Evolutionary conservation across 2,329 filamentous ascomycete genomes (phyloP).

Genomic region (Dothiorella sarmentorum): DNA sequence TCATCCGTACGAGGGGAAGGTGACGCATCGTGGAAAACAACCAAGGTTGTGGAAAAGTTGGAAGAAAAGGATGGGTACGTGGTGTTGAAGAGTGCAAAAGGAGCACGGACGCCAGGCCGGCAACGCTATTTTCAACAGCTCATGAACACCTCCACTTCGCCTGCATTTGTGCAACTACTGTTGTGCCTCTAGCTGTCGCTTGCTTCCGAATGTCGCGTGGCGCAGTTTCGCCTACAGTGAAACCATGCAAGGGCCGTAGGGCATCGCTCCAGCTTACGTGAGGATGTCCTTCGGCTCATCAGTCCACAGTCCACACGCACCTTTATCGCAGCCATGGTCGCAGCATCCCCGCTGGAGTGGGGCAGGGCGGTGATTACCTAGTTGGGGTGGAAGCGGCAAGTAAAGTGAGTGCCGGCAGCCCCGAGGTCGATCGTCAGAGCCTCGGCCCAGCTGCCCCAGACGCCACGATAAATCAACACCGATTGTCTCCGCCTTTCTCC

Average conservation of each 20-base stretch:
- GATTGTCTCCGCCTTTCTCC: slow-evolving; percentile 12
- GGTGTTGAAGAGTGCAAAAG: background rate
- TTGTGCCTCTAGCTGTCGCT: background rate
- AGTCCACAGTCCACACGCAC: background rate
- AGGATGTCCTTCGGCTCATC: too few species aligned
- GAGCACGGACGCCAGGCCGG: background rate
- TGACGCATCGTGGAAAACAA: too few species aligned
- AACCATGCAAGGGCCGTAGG: too few species aligned
- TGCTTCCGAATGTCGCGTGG: background rate
- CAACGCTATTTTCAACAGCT: background rate
- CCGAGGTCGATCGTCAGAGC: slow-evolving; percentile 18
- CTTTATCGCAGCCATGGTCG: background rate
- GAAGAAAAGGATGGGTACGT: background rate
- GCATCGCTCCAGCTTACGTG: too few species aligned
- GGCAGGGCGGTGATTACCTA: background rate
- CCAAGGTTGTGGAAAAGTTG: background rate
- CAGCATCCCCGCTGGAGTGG: background rate
- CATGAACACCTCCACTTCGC: background rate
- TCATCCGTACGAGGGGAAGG: too few species aligned
- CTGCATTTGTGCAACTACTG: background rate
- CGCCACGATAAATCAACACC: slow-evolving; percentile 15
- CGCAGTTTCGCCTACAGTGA: background rate
- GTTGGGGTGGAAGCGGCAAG: background rate
- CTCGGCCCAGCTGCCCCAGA: slow-evolving; percentile 16
- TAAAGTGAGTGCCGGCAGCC: slow-evolving; percentile 9